Conservation (phyloP, 2,329 filamentous ascomycete genomes). For the Xylaria sp. region DNA sequence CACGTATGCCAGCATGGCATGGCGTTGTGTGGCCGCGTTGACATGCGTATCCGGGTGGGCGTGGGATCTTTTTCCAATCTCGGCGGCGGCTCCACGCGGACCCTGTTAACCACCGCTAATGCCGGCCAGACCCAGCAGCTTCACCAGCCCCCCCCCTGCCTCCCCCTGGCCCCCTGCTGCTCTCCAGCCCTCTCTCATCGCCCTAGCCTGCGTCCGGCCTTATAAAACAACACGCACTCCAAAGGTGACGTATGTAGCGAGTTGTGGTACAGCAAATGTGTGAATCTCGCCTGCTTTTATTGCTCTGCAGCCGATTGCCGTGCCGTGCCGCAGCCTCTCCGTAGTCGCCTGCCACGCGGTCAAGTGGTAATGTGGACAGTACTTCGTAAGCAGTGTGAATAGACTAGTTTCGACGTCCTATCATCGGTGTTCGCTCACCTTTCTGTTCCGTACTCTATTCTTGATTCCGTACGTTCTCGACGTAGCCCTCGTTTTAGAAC, state of each 20-base stretch:
- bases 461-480: background rate
- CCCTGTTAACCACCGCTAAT: slow-evolving; percentile 6
- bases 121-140: slow-evolving; percentile 3
- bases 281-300: too few relatives aligned
- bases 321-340: slow-evolving; percentile 5
- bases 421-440: background rate
- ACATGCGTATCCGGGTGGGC: slow-evolving; percentile 15
- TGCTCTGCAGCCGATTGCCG: too few relatives aligned
- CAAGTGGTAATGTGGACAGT: slow-evolving; percentile 5
- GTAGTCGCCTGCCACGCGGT: slow-evolving; percentile 5
- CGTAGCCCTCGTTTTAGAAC: background rate
- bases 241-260: too few relatives aligned
- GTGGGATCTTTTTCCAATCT: slow-evolving; percentile 16
- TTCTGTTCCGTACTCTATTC: slow-evolving; percentile 1
- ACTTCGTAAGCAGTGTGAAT: slow-evolving; percentile 9
- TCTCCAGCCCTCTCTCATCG: too few relatives aligned
- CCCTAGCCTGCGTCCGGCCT: too few relatives aligned
- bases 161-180: too few relatives aligned
- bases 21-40: slow-evolving; percentile 12
- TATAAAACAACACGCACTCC: too few relatives aligned
- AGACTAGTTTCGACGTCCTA: background rate
- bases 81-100: slow-evolving; percentile 13
- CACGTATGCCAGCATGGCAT: too few relatives aligned
- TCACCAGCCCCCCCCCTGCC: slow-evolving; percentile 2
- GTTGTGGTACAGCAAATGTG: too few relatives aligned